Conservation (phyloP, 257 asterid species). For the Fraxinus americana region DNA sequence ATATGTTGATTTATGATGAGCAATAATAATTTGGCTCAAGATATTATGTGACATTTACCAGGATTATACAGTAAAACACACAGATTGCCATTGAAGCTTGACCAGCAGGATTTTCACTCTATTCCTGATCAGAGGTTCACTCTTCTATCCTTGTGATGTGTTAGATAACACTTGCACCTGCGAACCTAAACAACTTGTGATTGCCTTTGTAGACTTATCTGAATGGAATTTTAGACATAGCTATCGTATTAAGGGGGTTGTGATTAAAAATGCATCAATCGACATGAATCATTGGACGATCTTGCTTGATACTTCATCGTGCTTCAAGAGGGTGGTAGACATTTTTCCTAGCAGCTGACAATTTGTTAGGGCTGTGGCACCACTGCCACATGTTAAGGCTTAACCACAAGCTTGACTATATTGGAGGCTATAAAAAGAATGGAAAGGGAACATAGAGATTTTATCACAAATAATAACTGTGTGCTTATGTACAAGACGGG, state of each 20-base stretch:
- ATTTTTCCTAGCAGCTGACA: not conserved
- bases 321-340: constrained; percentile 8
- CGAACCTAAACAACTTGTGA: constrained; percentile 1
- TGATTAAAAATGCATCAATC: not conserved
- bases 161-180: constrained; percentile 7
- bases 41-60: constrained; percentile 34
- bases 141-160: constrained; percentile 20
- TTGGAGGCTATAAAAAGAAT: not conserved
- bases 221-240: not conserved
- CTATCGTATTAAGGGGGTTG: not conserved
- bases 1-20: not conserved
- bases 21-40: constrained; percentile 22
- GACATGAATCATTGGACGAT: not conserved
- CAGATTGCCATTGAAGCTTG: constrained; percentile 48
- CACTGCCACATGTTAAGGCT: not conserved
- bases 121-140: constrained; percentile 54
- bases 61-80: constrained; percentile 60
- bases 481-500: constrained; percentile 9
- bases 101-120: constrained; percentile 36
- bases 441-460: not conserved
- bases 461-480: constrained; percentile 1
- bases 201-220: constrained; percentile 2
- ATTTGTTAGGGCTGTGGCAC: not conserved
- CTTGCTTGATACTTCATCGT: constrained; percentile 1
- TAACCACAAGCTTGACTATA: not conserved